Conservation (phyloP, 257 asterid species). For the Solanum paucissectum region DNA sequence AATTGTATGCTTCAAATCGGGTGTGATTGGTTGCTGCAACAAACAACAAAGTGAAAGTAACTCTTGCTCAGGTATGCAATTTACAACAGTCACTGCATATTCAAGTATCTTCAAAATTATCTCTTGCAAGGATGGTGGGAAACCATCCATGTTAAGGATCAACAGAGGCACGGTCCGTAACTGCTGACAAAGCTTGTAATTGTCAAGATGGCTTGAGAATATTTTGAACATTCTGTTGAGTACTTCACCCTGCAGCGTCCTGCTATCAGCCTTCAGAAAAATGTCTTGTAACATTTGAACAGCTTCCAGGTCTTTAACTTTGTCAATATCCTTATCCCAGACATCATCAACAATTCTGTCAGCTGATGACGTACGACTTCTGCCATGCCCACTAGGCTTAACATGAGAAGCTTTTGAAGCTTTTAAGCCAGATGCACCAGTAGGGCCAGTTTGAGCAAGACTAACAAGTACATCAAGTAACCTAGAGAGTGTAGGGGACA, state of each 20-base stretch:
- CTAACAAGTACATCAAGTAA: constrained; percentile 79
- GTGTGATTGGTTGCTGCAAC: constrained; percentile 82
- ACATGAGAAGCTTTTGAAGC: constrained; percentile 46
- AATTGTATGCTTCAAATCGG: constrained; percentile 71
- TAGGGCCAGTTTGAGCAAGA: constrained; percentile 77
- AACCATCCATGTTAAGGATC: constrained; percentile 95
- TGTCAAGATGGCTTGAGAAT: constrained; percentile 91
- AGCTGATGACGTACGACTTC: constrained; percentile 66
- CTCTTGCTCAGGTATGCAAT: constrained; percentile 94
- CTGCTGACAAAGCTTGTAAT: constrained; percentile 89
- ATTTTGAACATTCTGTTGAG: constrained; percentile 85
- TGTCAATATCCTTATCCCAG: constrained; percentile 81
- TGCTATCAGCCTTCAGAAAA: constrained; percentile 80
- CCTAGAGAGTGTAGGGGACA: constrained; percentile 77
- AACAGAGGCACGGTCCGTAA: constrained; percentile 89
- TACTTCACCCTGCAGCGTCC: constrained; percentile 89
- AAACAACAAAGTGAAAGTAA: constrained; percentile 93
- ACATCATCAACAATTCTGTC: constrained; percentile 61
- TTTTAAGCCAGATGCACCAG: constrained; percentile 27
- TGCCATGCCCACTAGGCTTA: constrained; percentile 49
- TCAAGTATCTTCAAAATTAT: constrained; percentile 94
- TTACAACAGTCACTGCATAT: constrained; percentile 92
- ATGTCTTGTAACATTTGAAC: constrained; percentile 94
- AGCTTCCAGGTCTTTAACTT: constrained; percentile 94
- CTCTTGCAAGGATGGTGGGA: constrained; percentile 77